Percentiles rank a stretch among this genome's conserved stretches.
phyloP scores from a whole-genome alignment of 2,329 filamentous ascomycete genomes.

The Immersiporthe knoxdaviesiana region DNA sequence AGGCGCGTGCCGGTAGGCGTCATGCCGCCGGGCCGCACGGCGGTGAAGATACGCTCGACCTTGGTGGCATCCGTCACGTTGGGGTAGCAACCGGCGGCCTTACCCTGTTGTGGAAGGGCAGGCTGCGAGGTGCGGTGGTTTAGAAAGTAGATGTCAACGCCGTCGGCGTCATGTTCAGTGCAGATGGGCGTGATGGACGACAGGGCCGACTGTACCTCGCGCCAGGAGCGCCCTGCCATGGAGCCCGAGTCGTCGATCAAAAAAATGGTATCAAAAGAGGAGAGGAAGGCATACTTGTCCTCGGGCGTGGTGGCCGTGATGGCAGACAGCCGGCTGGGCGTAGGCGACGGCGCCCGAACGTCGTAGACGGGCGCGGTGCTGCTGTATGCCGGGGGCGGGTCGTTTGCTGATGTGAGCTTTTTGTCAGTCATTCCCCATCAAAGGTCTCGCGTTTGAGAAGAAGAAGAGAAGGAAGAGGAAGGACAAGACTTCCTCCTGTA shows the following conservation, averaged over 20 bases:
- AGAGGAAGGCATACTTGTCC: conserved; percentile 76
- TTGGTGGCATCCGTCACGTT: conserved; percentile 61
- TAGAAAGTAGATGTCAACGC: conserved; percentile 89
- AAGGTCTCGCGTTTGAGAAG: no score
- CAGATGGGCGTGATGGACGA: conserved; percentile 79
- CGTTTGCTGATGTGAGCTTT: conserved; percentile 31
- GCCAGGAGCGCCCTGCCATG: conserved; percentile 80
- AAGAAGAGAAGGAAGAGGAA: not conserved
- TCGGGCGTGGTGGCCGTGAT: conserved; percentile 51
- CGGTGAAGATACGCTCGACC: conserved; percentile 72
- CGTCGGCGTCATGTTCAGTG: conserved; percentile 76
- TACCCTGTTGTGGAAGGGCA: conserved; percentile 39
- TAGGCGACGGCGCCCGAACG: conserved; percentile 30
- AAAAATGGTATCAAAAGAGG: conserved; percentile 83
- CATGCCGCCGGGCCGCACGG: conserved; percentile 63
- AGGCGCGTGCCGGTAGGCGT: conserved; percentile 79
- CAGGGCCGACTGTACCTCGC: conserved; percentile 72
- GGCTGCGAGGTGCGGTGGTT: conserved; percentile 61
- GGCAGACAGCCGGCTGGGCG: conserved; percentile 33
- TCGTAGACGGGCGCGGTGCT: conserved; percentile 10
- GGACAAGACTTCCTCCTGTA: not conserved
- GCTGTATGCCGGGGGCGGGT: conserved; percentile 44
- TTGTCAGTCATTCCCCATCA: not conserved
- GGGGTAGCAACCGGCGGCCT: conserved; percentile 59
- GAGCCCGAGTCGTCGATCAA: conserved; percentile 90